phyloP scores from a whole-genome alignment of 805 yeast species.

The Myxozyma nipponensis region DNA sequence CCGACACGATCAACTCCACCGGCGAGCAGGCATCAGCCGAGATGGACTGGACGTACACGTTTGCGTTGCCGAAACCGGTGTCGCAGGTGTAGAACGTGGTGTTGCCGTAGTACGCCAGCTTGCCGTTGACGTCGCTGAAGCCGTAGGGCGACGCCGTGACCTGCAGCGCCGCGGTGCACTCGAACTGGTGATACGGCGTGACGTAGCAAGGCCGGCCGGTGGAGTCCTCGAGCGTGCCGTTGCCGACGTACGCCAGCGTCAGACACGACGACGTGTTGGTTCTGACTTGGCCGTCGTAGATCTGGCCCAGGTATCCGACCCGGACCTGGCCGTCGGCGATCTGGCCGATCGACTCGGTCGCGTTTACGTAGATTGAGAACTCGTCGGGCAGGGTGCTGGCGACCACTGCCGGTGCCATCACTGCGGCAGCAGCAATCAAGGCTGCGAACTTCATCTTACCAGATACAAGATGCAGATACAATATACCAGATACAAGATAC shows the following conservation, averaged over 20 bases:
- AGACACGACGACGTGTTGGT: constrained; percentile 21
- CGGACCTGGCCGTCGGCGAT: constrained; percentile 26
- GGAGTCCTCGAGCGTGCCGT: constrained; percentile 26
- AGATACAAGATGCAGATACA: too few species aligned
- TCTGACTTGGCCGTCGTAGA: constrained; percentile 26
- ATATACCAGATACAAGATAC: too few species aligned
- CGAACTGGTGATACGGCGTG: constrained; percentile 28
- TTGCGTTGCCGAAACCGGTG: constrained; percentile 25
- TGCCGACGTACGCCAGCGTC: constrained; percentile 10
- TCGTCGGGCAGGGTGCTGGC: neutral
- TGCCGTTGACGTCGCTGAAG: constrained; percentile 17
- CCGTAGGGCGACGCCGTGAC: constrained; percentile 25
- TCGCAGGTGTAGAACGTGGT: constrained; percentile 28
- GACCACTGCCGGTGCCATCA: neutral
- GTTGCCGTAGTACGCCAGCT: constrained; percentile 22
- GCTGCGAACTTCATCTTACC: neutral
- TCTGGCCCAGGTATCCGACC: constrained; percentile 27
- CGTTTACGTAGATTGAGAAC: neutral
- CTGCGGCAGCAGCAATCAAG: neutral
- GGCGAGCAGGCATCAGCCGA: constrained; percentile 23
- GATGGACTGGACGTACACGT: constrained; percentile 24
- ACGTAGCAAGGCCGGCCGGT: constrained; percentile 27
- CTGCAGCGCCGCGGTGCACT: constrained; percentile 27
- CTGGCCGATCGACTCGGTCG: constrained; percentile 16
- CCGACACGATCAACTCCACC: constrained; percentile 14